Evolutionary conservation across 1,284 basidiomycete species (phyloP).

Genomic region (Pyrrhoderma lamaoense): DNA sequence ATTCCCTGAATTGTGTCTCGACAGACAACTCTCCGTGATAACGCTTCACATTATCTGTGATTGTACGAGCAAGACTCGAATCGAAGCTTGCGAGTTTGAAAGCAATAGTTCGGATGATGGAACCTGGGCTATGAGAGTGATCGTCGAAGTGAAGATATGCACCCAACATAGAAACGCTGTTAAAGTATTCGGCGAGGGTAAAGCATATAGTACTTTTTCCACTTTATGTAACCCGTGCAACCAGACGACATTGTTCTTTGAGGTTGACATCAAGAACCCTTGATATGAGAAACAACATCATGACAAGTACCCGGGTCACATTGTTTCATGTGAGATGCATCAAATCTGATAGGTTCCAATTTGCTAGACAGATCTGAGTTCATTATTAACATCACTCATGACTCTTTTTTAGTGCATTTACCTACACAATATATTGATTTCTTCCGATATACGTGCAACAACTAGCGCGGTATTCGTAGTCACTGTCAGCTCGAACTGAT

Average conservation of each 20-base stretch:
- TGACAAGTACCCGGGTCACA: neutral
- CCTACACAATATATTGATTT: neutral
- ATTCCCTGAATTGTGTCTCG: neutral
- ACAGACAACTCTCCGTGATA: neutral
- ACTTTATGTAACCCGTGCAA: neutral
- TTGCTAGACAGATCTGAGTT: too few relatives aligned
- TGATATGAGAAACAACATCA: neutral
- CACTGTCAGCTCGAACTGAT: neutral
- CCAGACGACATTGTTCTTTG: conserved; percentile 1
- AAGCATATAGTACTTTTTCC: neutral
- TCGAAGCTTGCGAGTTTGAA: neutral
- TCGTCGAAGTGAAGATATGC: neutral
- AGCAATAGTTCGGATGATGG: neutral
- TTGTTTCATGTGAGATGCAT: neutral
- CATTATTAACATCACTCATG: neutral
- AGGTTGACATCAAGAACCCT: neutral
- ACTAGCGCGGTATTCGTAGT: neutral
- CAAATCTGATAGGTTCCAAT: neutral
- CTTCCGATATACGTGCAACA: neutral
- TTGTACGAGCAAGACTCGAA: neutral
- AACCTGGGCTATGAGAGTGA: neutral
- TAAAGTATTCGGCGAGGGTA: neutral
- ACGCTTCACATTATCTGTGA: neutral
- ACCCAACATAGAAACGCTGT: neutral
- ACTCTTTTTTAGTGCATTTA: neutral